Evolutionary conservation across 2,329 filamentous ascomycete species (phyloP).

Genomic region (Trichophyton benhamiae): DNA sequence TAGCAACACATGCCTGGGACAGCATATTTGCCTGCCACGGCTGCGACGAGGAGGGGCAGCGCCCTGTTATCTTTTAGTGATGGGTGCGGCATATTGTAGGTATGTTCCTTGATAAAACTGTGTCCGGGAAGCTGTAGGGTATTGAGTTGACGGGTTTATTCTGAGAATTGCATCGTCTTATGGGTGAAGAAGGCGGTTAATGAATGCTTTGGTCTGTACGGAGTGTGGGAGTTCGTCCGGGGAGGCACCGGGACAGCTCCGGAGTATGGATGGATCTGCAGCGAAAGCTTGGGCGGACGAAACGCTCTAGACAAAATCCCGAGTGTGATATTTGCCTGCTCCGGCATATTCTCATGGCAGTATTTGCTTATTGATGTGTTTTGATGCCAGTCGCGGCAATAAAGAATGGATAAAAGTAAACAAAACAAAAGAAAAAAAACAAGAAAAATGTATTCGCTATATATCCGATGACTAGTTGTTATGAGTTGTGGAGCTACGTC

Average conservation of each 20-base stretch:
- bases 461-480: neutral
- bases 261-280: neutral
- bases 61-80: conserved; percentile 39
- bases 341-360: no score
- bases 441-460: neutral
- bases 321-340: neutral
- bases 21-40: conserved; percentile 44
- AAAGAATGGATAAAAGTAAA: no score
- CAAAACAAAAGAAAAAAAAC: no score
- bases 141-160: neutral
- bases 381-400: no score
- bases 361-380: no score
- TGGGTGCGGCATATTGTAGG: neutral
- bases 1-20: conserved; percentile 53
- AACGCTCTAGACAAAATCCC: neutral
- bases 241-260: neutral
- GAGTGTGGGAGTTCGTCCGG: neutral
- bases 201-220: neutral
- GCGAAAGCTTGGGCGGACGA: neutral
- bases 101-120: neutral
- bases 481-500: no score
- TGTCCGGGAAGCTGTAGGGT: neutral
- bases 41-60: conserved; percentile 46
- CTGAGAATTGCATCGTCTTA: neutral
- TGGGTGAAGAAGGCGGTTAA: neutral